These are phyloP conservation scores for Paraphoma chrysanthemicola DNA, from an alignment of 2,329 filamentous ascomycete species.

Conservation along the genomic window DNA sequence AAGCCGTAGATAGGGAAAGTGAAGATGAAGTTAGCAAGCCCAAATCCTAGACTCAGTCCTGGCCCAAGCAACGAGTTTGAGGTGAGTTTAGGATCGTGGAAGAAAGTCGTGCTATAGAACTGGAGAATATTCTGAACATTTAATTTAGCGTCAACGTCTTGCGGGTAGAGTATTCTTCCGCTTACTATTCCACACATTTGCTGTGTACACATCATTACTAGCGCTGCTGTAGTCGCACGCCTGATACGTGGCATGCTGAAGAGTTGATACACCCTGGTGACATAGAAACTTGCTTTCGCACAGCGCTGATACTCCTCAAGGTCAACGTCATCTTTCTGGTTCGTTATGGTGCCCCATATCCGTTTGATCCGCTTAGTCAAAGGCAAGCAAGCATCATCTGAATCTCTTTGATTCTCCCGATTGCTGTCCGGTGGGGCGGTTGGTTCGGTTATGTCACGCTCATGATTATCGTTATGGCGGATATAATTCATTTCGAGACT, in stretches of 20 bases:
- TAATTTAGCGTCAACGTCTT: neutral
- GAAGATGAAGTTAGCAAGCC: conserved; percentile 5
- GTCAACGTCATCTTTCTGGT: conserved; percentile 1
- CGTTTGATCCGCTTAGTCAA: neutral
- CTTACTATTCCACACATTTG: conserved; percentile 7
- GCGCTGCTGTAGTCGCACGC: neutral
- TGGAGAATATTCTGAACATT: neutral
- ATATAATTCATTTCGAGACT: neutral
- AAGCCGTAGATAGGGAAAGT: conserved; percentile 1
- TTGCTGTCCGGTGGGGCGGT: neutral
- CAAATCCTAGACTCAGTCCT: conserved; percentile 1
- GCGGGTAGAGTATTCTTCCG: neutral
- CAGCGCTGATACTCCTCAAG: conserved; percentile 1
- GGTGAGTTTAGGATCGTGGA: neutral
- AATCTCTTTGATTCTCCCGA: neutral
- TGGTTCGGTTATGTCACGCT: neutral
- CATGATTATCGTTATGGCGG: neutral
- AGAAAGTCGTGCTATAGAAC: conserved; percentile 2
- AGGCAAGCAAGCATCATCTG: neutral
- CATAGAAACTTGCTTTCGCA: conserved; percentile 4
- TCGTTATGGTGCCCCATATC: neutral
- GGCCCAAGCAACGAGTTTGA: neutral
- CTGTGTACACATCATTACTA: conserved; percentile 3
- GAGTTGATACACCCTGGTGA: neutral
- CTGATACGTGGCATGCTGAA: conserved; percentile 4